phyloP scores from a whole-genome alignment of 192 early-diverging fungal species.

The Geranomyces michiganensis region DNA sequence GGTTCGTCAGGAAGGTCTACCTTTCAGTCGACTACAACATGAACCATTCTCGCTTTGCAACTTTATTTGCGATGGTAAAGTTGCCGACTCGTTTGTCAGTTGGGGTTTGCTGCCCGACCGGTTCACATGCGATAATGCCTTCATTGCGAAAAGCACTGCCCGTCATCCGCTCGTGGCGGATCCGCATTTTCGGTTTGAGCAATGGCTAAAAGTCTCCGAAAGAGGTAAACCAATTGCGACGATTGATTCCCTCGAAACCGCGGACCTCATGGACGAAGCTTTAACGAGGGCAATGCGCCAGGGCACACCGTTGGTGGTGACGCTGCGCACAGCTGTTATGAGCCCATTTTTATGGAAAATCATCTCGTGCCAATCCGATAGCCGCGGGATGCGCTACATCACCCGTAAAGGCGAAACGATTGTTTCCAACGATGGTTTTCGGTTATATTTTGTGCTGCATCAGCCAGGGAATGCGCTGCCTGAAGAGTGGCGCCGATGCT shows the following conservation, averaged over 20 bases:
- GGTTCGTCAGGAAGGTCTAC: neutral
- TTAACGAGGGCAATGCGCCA: constrained; percentile 4
- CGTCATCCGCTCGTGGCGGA: constrained; percentile 31
- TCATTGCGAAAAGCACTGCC: constrained; percentile 10
- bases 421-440: neutral
- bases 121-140: constrained; percentile 9
- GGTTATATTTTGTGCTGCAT: neutral
- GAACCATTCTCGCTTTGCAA: constrained; percentile 20
- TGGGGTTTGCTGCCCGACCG: constrained; percentile 19
- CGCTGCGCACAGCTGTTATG: neutral
- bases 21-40: neutral
- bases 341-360: neutral
- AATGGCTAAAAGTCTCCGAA: constrained; percentile 20
- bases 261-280: constrained; percentile 17
- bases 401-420: neutral
- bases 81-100: constrained; percentile 14
- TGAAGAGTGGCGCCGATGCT: neutral
- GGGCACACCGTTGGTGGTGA: constrained; percentile 8
- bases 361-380: neutral
- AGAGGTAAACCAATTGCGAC: neutral
- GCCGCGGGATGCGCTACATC: neutral
- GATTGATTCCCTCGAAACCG: neutral
- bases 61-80: constrained; percentile 14
- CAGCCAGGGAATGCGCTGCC: neutral
- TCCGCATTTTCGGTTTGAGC: neutral